Percentiles rank a stretch among this genome's conserved stretches.
Conservation (phyloP, 1,284 basidiomycete genomes). For the Cystobasidiaceae sp. region DNA sequence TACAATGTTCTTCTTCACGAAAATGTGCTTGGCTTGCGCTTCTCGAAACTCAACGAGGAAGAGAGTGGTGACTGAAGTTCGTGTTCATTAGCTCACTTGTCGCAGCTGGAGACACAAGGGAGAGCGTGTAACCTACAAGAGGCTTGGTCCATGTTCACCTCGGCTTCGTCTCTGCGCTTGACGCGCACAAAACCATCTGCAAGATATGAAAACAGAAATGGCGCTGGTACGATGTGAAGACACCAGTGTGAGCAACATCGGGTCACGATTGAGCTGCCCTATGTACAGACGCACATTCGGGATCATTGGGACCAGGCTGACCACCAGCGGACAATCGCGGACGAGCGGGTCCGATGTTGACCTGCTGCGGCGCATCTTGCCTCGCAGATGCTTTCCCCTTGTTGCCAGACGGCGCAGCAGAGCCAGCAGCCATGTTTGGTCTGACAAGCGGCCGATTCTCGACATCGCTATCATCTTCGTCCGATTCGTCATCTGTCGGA, state of each 20-base stretch:
- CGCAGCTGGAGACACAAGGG: not conserved
- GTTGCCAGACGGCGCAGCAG: too few species aligned
- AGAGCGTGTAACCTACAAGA: constrained; percentile 6
- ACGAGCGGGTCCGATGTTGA: not conserved
- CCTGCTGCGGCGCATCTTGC: not conserved
- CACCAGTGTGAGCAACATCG: not conserved
- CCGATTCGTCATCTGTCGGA: not conserved
- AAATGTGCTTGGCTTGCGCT: constrained; percentile 9
- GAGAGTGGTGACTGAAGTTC: constrained; percentile 3
- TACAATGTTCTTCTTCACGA: constrained; percentile 4
- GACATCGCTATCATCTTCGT: not conserved
- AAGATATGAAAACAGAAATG: constrained; percentile 26
- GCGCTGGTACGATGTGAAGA: constrained; percentile 2
- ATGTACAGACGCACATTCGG: not conserved
- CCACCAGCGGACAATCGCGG: not conserved
- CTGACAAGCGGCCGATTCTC: not conserved
- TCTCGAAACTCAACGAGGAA: constrained; percentile 15
- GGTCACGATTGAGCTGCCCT: not conserved
- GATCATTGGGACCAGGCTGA: not conserved
- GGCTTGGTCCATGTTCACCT: not conserved
- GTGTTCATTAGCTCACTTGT: not conserved
- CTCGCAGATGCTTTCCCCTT: not conserved
- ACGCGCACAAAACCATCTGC: not conserved
- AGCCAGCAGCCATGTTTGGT: not conserved
- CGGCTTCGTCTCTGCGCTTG: not conserved